Base-by-base conservation (phyloP, 83 land plant genomes). In the Diphasiastrum complanatum region DNA sequence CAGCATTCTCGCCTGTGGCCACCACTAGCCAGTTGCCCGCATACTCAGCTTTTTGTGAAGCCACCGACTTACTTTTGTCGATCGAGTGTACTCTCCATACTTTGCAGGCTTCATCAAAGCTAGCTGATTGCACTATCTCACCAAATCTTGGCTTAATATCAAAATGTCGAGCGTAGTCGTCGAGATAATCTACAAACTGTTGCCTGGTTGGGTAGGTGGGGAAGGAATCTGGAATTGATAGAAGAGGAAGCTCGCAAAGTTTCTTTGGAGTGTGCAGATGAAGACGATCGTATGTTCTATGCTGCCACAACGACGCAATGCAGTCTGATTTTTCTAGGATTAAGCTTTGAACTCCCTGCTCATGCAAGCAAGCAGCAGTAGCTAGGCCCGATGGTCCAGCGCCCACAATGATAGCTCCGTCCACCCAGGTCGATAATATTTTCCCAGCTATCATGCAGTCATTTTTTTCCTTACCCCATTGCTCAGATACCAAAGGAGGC, bases 371-470 rank as follows among this genome's bases (percentile, higher is more conserved):
- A 0, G 95, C 95, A 0, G 90, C 86, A 11, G 69, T 82, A 0
- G 95, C 95, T 8, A 89, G 53, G 1, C 95, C 95, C 16, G 95
- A 76, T 0, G 90, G 95, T 5, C 95, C 95, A 0, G 85, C 86
- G 0, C 95, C 95, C 5, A 89, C 87, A 23, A 89, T 76, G 48
- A 89, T 67, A 0, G 86, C 82, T 0, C 95, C 84, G 55, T n/a
- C n/a, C n/a, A n/a, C n/a, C n/a, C n/a, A n/a, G n/a, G n/a, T n/a
- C n/a, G n/a, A n/a, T n/a, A n/a, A n/a, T n/a, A n/a, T n/a, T n/a
- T n/a, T n/a, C n/a, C n/a, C n/a, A n/a, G n/a, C n/a, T n/a, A n/a
- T n/a, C n/a, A n/a, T n/a, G n/a, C n/a, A n/a, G n/a, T n/a, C n/a
- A n/a, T n/a, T n/a, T n/a, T n/a, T n/a, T n/a, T n/a, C n/a, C n/a